Evolutionary conservation across 1,284 basidiomycete genomes (phyloP), one percentile per base, ranked within the genome.

Genomic region (Marasmius tenuissimus): DNA sequence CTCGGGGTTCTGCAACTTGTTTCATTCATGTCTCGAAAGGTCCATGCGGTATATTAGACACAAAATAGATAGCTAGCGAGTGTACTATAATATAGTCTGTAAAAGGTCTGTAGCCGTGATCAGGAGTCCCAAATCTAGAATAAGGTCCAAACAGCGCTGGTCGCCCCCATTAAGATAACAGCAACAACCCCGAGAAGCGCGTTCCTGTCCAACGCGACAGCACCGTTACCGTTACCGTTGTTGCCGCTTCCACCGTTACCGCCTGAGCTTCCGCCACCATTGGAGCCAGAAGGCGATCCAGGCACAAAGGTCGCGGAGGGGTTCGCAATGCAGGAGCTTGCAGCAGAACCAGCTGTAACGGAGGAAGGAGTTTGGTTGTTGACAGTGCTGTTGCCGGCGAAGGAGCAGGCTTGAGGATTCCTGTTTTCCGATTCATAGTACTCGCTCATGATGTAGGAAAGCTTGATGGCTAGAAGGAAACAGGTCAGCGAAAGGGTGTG

Each of bases 381-480:
- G 66, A 92, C 76, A 8, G 92, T 93, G 4, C 88, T 95, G 72
- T 97, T 97, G 16, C 94, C 94, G 55, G 73, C 74, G 73, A 96
- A 97, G 78, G 80, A 81, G 76, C 92, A 94, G 7, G 91, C 81
- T 57, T 84, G 76, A 10, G 76, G 72, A 59, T 87, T 78, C 65
- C 84, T 82, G 71, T 83, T 83, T 60, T 84, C 85, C 47, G 79
- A 72, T 71, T 92, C 86, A 72, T 91, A 96, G 76, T 85, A 95
- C 64, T 88, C 78, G 70, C 85, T 91, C 85, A 97, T 92, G 60
- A 89, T 88, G 74, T 88, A 97, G 40, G 91, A 93, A 53, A 94
- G 78, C 79, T 93, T 90, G 74, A 89, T 82, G 39, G 83, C 91
- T 86, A 65, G 18, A 64, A 37, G 64, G 72, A 51, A 49, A 37